Evolutionary conservation across 371 early-diverging fungal genomes (phyloP), one percentile per base, ranked within the genome.

Genomic region (Circinella minor): DNA sequence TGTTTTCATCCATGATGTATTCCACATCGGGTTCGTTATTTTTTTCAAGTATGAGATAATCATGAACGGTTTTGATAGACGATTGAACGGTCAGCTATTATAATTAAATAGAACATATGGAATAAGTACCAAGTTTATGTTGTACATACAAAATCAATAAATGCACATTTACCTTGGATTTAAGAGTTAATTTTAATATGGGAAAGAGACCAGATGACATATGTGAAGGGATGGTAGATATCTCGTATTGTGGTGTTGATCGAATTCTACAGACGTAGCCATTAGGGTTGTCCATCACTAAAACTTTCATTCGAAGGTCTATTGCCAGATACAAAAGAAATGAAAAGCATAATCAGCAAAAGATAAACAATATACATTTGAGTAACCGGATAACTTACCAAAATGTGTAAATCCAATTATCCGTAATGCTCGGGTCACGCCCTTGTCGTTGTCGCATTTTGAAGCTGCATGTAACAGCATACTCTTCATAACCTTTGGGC

Each of bases 161-260:
- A 51, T 51, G 51, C 15, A 51, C 6, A 51, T 51, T 51, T 51
- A 51, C 15, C 15, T 51, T 51, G 51, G 51, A 51, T 51, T n/a
- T 51, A 51, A 51, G 51, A 51, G 51, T 51, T 51, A 51, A 15
- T 51, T 51, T 51, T 51, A 51, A 51, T 51, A 51, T 51, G 6
- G 51, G 51, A 51, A 51, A 15, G 8, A 51, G 51, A 51, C 51
- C 51, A 51, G 51, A 51, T 51, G 51, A 2, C 15, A 51, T 51
- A 17, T 51, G 51, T 51, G 51, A 51, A 51, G 51, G 51, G 15
- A 51, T 51, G 51, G 51, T 51, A 0, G 51, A 51, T 51, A 51
- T 43, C 15, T 51, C 14, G 51, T 51, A 51, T 15, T 51, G 51
- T 51, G 15, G 51, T 4, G 51, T 15, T 51, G 51, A 51, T 13